Base-by-base conservation (phyloP, 2,329 filamentous ascomycete genomes). In the Zasmidium cellare region DNA sequence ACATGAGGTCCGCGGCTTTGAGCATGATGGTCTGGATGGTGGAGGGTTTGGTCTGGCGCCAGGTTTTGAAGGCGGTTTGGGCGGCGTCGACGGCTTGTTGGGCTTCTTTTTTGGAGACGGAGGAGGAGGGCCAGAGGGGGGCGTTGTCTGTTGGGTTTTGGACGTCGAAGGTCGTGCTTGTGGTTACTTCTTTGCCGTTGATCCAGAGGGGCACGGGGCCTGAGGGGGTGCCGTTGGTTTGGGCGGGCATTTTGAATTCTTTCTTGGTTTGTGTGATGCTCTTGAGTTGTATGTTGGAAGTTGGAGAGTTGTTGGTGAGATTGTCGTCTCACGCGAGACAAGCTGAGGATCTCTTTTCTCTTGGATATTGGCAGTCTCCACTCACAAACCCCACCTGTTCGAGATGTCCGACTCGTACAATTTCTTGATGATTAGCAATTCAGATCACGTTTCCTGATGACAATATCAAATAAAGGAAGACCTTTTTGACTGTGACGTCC, bases 11-110 rank as follows among this genome's bases (percentile, higher is more conserved):
- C 9, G 87, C 86, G 0, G 88, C 87, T 70, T 84, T 86, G 57
- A 88, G 76, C 58, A 96, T 80, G 62, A 96, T 85, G 63, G 88
- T 83, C 35, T 89, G 85, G 41, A 89, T 87, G 22, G 80, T 70
- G 22, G 77, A 69, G 1, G 86, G 83, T 47, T 84, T 85, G 2
- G 83, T 83, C 63, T 82, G 83, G 46, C 82, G 80, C 91, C 91
- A 96, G 58, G 81, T 75, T 46, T 82, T 82, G 73, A 90, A 87
- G 1, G 91, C 90, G 14, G 79, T 77, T n/a, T 85, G 78, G 0
- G 90, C 89, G 9, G 86, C 82, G 9, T 77, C 74, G 18, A 82
- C 74, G 24, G 87, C 87, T 62, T 84, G 78, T 2, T 77, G 74
- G 48, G 83, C 82, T 65, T 86, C 79, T 9, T 78, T 72, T 38